Evolutionary conservation across 2,329 filamentous ascomycete species (phyloP), one percentile per base, ranked within the genome.

Genomic region (Aspergillus pseudotamarii): DNA sequence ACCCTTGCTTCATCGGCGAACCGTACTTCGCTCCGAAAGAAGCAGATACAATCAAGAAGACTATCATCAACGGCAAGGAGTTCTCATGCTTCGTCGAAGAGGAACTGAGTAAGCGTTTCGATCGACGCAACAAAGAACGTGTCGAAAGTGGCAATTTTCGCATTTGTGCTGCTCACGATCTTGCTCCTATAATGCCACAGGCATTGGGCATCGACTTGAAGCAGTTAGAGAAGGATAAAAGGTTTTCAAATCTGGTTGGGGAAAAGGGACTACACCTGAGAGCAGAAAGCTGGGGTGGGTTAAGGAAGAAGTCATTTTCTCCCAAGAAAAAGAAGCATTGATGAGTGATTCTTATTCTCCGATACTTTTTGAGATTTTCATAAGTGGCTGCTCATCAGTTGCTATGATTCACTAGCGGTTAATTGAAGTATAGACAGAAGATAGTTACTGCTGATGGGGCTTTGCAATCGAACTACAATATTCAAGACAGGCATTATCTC

Each of bases 91-190:
- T 63, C 5, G 67, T 75, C 2, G 46, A 71, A 60, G 64, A 67
- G 30, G 68, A 62, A 1, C 60, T 72, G 19, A 41, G 65, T 4
- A 64, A 72, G 45, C 61, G 72, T 11, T 46, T 75, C 21, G 64
- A 72, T 55, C 65, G 71, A 21, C 64, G 73, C 12, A 71, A 71
- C 36, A 74, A 75, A 60, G 75, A 74, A 61, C 64, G 73, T 1
- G 62, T 67, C 8, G 69, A 72, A 21, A 75, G 66, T 10, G 65
- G 65, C 0, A 73, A 77, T 54, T 76, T 70, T 61, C 63, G 72
- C 1, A 65, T 76, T n/a, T 78, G 74, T 57, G 71, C 75, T n/a
- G 74, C 75, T 3, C 75, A 78, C 60, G 75, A 78, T 64, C 54
- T 77, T 45, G 72, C 73, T 23, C 72, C 70, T 1, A 63, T 75